Evolutionary conservation across 2,329 filamentous ascomycete species (phyloP).

Genomic region (Colletotrichum graminicola): DNA sequence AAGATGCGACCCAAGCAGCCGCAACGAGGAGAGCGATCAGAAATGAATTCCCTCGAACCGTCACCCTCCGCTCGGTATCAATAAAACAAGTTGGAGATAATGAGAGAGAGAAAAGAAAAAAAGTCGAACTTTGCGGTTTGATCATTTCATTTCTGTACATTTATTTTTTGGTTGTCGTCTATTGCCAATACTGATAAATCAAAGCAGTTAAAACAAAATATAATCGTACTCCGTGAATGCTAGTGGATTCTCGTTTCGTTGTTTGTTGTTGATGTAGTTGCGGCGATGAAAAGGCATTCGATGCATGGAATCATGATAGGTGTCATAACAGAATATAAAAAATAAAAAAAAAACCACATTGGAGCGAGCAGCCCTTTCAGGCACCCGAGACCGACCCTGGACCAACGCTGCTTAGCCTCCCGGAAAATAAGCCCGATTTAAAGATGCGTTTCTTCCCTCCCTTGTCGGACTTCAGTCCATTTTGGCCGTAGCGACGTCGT

Average conservation of each 20-base stretch:
- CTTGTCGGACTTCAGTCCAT: conserved; percentile 21
- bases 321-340: conserved; percentile 10
- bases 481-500: conserved; percentile 37
- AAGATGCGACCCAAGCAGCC: conserved; percentile 29
- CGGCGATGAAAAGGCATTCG: conserved; percentile 19
- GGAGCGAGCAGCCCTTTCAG: not conserved
- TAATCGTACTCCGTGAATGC: conserved; percentile 41
- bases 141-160: conserved; percentile 23
- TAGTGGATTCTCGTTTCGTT: conserved; percentile 40
- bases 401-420: conserved; percentile 1
- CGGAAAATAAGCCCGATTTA: conserved; percentile 7
- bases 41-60: not conserved
- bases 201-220: conserved; percentile 33
- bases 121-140: conserved; percentile 13
- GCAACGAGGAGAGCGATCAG: not conserved
- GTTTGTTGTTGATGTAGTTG: conserved; percentile 23
- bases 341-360: not conserved
- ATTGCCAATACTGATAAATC: conserved; percentile 5
- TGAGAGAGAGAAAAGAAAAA: conserved; percentile 2
- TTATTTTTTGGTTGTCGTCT: conserved; percentile 6
- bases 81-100: too few species aligned
- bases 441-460: conserved; percentile 17
- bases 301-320: conserved; percentile 36
- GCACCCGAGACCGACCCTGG: conserved; percentile 1
- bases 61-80: not conserved